Evolutionary conservation across 768 basidiomycete genomes (phyloP).

Genomic region (Pisolithus marmoratus): DNA sequence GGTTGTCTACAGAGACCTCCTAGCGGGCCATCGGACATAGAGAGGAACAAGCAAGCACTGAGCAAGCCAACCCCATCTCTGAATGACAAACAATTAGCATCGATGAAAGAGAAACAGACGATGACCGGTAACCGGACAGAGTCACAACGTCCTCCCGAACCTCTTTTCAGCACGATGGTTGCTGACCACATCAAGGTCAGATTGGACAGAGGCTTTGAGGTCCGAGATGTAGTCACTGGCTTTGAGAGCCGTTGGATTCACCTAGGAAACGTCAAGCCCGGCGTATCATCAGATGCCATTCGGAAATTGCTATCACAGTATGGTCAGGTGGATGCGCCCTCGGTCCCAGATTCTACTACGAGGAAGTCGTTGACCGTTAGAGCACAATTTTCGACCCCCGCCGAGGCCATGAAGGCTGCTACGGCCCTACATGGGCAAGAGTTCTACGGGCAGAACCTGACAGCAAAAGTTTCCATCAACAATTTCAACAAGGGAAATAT

Average conservation of each 20-base stretch:
- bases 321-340: slow-evolving; percentile 41
- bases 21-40: neutral
- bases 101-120: neutral
- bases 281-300: slow-evolving; percentile 32
- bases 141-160: slow-evolving; percentile 10
- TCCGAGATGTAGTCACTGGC: slow-evolving; percentile 53
- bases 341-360: slow-evolving; percentile 22
- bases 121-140: neutral
- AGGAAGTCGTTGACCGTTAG: slow-evolving; percentile 28
- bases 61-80: neutral
- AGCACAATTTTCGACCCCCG: slow-evolving; percentile 43
- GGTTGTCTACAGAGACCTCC: neutral
- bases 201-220: slow-evolving; percentile 55
- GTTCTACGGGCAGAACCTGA: slow-evolving; percentile 35
- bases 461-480: slow-evolving; percentile 41
- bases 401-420: slow-evolving; percentile 50
- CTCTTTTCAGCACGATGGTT: slow-evolving; percentile 29
- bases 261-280: slow-evolving; percentile 44
- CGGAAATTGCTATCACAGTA: slow-evolving; percentile 36
- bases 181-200: slow-evolving; percentile 52
- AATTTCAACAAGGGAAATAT: slow-evolving; percentile 31
- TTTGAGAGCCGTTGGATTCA: slow-evolving; percentile 64
- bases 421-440: slow-evolving; percentile 42
- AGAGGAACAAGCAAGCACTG: neutral
- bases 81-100: neutral